Evolutionary conservation across 106 monocot genomes (phyloP).

Genomic region (Phalaenopsis aphrodite): DNA sequence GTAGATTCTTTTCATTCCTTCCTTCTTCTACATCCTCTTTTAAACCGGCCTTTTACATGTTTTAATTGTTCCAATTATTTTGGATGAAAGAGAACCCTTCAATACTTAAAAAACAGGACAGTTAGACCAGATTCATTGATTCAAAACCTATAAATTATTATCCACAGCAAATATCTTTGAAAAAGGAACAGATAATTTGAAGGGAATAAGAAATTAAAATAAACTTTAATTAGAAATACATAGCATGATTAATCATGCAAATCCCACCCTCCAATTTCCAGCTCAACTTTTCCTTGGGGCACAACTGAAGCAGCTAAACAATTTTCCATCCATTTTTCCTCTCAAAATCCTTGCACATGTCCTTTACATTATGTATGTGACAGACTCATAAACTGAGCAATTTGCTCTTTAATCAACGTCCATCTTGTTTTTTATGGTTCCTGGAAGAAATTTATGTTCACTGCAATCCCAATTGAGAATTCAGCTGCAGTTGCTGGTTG

Average conservation of each 20-base stretch:
- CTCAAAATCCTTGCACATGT: background rate
- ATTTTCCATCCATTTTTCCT: background rate
- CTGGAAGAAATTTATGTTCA: background rate
- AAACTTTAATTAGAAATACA: background rate
- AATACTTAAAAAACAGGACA: no score
- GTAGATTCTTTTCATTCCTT: background rate
- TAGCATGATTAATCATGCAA: no score
- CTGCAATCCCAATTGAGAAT: slow-evolving; percentile 18
- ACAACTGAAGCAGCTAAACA: background rate
- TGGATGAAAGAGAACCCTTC: no score
- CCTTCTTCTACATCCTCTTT: background rate
- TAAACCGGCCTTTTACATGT: background rate
- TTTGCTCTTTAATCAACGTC: background rate
- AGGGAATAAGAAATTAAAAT: background rate
- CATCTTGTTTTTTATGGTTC: background rate
- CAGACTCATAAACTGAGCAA: background rate
- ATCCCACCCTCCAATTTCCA: background rate
- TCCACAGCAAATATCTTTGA: no score
- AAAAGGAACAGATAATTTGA: no score
- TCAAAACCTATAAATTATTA: no score
- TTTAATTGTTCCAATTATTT: background rate
- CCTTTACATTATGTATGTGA: no score
- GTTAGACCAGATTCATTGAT: no score
- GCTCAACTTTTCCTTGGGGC: background rate
- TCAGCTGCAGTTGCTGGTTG: slow-evolving; percentile 14